Evolutionary conservation across 2,329 filamentous ascomycete genomes (phyloP), one percentile per base, ranked within the genome.

Genomic region (Botrytis aclada): DNA sequence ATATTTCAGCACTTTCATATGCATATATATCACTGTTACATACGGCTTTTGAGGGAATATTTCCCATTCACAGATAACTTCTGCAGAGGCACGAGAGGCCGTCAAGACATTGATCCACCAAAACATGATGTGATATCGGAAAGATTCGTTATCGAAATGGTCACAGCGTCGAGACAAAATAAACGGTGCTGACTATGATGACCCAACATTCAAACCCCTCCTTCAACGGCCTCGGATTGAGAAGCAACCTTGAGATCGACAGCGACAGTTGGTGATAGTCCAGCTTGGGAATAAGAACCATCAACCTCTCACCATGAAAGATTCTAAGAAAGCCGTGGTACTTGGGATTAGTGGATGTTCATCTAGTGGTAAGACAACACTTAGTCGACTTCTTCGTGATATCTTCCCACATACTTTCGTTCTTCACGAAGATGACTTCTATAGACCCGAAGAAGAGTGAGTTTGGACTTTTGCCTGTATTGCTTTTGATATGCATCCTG

Each of bases 381-480:
- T 99, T 22, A 93, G 94, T 32, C 89, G 95, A 3, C 86, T 98
- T 20, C 86, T 99, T 29, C 90, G 94, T 73, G 90, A 93, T 80
- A 90, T 97, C 76, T 94, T 98, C 79, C 90, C 90, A 14, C 85
- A 87, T 77, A 87, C 90, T 25, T 95, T 94, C 80, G 93, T 98
- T 79, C 87, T 99, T 34, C 96, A 99, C 81, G 90, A 97, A 81
- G 96, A 99, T 84, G 96, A 99, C 82, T 99, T 98, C 81, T 99
- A 97, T 84, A 90, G 89, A 76, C 86, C 92, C 1, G 95, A 98
- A 80, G 83, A 87, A 43, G 87, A 94, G 87, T 93, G 79, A 80
- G 86, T 82, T 39, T 10, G 60, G 70, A 71, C 70, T 60, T 63
- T 32, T 70, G 47, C 3, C 41, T 43, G 20, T 34, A 37, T 64